Evolutionary conservation across 805 yeast species (phyloP).

Genomic region (Candida sphagnicola): DNA sequence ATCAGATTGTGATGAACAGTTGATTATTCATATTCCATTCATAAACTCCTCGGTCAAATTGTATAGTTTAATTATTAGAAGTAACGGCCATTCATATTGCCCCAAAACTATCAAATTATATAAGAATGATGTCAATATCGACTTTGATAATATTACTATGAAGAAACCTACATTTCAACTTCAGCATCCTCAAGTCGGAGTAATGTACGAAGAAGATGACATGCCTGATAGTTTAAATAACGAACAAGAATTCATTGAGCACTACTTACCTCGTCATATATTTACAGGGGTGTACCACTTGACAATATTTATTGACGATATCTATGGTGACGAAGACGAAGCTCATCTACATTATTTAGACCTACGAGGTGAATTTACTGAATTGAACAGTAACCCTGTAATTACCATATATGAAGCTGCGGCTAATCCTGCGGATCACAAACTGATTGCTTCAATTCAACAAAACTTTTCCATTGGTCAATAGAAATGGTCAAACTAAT

Average conservation of each 20-base stretch:
- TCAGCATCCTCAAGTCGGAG: slow-evolving; percentile 65
- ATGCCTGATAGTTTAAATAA: slow-evolving; percentile 27
- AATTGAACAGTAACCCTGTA: slow-evolving; percentile 62
- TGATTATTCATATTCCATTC: slow-evolving; percentile 77
- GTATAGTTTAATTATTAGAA: slow-evolving; percentile 67
- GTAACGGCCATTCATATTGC: slow-evolving; percentile 58
- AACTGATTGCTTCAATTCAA: slow-evolving; percentile 10
- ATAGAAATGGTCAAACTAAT: neutral
- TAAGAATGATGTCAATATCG: slow-evolving; percentile 68
- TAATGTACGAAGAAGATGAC: slow-evolving; percentile 35
- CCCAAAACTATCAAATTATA: slow-evolving; percentile 68
- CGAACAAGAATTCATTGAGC: slow-evolving; percentile 68
- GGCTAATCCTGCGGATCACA: slow-evolving; percentile 89
- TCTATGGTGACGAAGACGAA: slow-evolving; percentile 49
- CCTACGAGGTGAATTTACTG: slow-evolving; percentile 67
- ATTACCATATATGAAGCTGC: slow-evolving; percentile 83
- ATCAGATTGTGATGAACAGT: slow-evolving; percentile 80
- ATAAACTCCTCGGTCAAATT: slow-evolving; percentile 64
- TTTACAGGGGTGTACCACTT: slow-evolving; percentile 69
- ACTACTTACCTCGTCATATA: slow-evolving; percentile 67
- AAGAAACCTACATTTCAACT: slow-evolving; percentile 48
- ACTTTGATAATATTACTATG: slow-evolving; percentile 59
- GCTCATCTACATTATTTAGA: slow-evolving; percentile 68
- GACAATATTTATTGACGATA: slow-evolving; percentile 63
- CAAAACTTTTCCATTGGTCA: neutral